Percentiles rank a stretch among this genome's conserved stretches.
Evolutionary conservation across 2,329 filamentous ascomycete species (phyloP).

Genomic region (Canariomyces notabilis): DNA sequence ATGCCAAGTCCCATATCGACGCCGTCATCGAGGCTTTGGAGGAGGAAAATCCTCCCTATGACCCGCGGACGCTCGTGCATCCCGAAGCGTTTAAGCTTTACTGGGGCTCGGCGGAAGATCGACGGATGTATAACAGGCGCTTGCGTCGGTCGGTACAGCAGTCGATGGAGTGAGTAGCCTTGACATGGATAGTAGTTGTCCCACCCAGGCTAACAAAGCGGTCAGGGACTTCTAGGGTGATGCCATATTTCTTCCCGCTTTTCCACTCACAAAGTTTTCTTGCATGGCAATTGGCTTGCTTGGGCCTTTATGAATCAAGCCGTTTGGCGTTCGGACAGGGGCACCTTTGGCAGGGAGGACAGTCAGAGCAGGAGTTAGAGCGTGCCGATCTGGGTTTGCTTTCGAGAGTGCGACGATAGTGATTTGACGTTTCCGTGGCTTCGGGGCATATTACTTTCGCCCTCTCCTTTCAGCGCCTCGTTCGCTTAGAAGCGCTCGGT

Average conservation of each 20-base stretch:
- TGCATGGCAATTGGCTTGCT: constrained; percentile 17
- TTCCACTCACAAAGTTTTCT: constrained; percentile 2
- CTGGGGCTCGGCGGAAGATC: constrained; percentile 75
- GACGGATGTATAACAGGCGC: constrained; percentile 77
- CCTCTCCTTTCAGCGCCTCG: neutral
- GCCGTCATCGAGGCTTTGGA: constrained; percentile 78
- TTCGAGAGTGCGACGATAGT: constrained; percentile 6
- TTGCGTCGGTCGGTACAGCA: constrained; percentile 72
- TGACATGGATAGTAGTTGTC: neutral
- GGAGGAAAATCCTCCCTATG: constrained; percentile 81
- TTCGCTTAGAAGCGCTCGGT: neutral
- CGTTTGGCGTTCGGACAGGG: constrained; percentile 19
- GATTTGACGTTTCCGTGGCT: neutral
- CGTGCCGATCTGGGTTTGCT: constrained; percentile 5
- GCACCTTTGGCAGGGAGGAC: constrained; percentile 1
- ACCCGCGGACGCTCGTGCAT: constrained; percentile 82
- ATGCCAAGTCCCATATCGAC: constrained; percentile 77
- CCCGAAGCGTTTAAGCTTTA: constrained; percentile 80
- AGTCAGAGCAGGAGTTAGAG: constrained; percentile 1
- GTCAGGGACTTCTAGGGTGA: constrained; percentile 12
- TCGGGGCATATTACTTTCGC: neutral
- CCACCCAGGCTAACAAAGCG: constrained; percentile 2
- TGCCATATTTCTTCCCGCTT: too few species aligned
- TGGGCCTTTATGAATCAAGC: constrained; percentile 4
- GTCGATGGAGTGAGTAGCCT: constrained; percentile 53